Percentiles rank a stretch among this genome's conserved stretches.
These are phyloP conservation scores for Sisymbrium altissimum DNA, from an alignment of 345 rosid species.

Conservation along the genomic window DNA sequence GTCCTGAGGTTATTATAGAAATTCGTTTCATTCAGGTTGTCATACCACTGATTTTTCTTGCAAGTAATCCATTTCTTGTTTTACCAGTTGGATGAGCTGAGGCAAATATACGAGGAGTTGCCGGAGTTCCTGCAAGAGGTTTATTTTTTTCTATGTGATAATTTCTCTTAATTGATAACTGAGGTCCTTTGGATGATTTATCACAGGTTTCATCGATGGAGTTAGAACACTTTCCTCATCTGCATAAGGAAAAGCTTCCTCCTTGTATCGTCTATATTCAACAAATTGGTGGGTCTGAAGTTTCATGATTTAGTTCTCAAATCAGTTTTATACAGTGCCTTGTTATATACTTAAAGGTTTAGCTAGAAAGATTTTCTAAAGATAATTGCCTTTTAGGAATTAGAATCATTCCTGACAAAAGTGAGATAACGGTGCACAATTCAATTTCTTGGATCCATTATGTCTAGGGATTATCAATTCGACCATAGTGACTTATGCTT, in stretches of 20 bases:
- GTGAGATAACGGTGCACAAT: constrained; percentile 8
- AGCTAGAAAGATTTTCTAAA: background rate
- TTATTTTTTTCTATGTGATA: constrained; percentile 13
- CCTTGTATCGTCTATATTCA: constrained; percentile 77
- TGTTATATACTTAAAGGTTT: background rate
- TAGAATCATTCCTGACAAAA: background rate
- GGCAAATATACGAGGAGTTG: constrained; percentile 91
- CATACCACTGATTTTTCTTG: background rate
- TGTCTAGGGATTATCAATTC: constrained; percentile 6
- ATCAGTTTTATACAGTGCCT: background rate
- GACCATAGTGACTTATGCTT: constrained; percentile 19
- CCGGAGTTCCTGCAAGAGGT: constrained; percentile 93
- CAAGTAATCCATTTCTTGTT: constrained; percentile 9
- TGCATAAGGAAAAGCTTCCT: constrained; percentile 44
- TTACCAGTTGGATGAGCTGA: constrained; percentile 83
- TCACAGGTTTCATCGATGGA: constrained; percentile 73
- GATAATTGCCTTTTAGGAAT: background rate
- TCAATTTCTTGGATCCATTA: background rate
- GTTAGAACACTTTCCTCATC: constrained; percentile 62
- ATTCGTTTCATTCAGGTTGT: constrained; percentile 3
- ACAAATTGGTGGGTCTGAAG: constrained; percentile 70
- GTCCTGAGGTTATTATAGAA: constrained; percentile 67
- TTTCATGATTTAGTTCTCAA: constrained; percentile 6
- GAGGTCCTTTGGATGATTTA: constrained; percentile 22
- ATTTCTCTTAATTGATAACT: constrained; percentile 8